Base-by-base conservation (phyloP, 768 basidiomycete genomes). In the Tremella mesenterica region DNA sequence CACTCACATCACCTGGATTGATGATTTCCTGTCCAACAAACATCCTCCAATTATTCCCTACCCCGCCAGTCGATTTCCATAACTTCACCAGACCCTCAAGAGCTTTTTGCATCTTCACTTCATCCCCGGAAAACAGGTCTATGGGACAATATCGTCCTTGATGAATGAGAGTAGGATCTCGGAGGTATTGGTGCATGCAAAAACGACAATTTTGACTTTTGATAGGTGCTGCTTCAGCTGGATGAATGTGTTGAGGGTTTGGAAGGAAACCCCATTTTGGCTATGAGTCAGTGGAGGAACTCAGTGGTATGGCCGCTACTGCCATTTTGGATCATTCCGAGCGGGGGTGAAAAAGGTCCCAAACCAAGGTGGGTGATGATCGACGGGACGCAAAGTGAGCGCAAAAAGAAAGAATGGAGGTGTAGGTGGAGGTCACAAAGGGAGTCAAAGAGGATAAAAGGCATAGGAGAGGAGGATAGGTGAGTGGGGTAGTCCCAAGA, bases 231-330 rank as follows among this genome's bases (percentile, higher is more conserved):
- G 83, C 85, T 33, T 75, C 73, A 2, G 76, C 20, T 61, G 5
- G 88, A 85, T 31, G 91, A 76, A 72, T 84, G 78, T 1, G 64
- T 59, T 4, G 78, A 65, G 58, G 28, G 28, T 76, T 78, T 2
- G 93, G 90, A 33, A 96, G 73, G 73, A 99, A 95, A 2, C 83
- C 89, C 92, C 93, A 99, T 77, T 99, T 99, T 28, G 93, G 93
- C 93, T 95, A 67, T 26, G 26, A 36, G 41, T 26, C 38, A 38
- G 10, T 43, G 18, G 34, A 44, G 14, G 52, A 33, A 23, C 25
- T 39, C 30, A 33, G 34, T 3, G 20, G 16, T n/a, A n/a, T n/a
- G n/a, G n/a, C n/a, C n/a, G n/a, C n/a, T n/a, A n/a, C n/a, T n/a
- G n/a, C n/a, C n/a, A n/a, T n/a, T n/a, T n/a, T n/a, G n/a, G n/a